These are phyloP conservation scores for Pichia exigua DNA, from an alignment of 805 yeast species.

Conservation along the genomic window DNA sequence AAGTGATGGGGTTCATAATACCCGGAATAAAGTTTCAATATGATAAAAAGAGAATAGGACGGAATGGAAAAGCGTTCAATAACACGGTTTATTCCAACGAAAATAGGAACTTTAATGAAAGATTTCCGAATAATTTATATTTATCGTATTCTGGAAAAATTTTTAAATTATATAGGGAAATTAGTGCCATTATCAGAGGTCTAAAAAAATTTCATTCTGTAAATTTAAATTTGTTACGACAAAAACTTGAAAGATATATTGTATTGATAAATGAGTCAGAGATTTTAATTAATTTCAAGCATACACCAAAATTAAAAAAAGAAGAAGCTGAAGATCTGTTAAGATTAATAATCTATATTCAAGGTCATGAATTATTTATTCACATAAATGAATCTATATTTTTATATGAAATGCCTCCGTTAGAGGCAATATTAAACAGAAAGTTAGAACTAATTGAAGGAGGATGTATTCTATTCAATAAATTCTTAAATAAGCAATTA, in stretches of 20 bases:
- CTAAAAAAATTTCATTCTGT: too few relatives aligned
- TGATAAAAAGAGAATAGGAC: constrained; percentile 2
- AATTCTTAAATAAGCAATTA: background rate
- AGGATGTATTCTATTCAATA: constrained; percentile 6
- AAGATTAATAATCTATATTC: background rate
- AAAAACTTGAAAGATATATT: constrained; percentile 7
- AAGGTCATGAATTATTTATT: background rate
- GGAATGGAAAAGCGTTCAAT: background rate
- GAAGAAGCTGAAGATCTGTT: constrained; percentile 2
- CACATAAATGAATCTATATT: background rate
- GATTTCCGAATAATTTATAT: constrained; percentile 4
- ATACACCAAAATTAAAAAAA: background rate
- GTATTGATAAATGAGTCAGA: constrained; percentile 5
- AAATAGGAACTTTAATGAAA: constrained; percentile 2
- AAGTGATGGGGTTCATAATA: constrained; percentile 7
- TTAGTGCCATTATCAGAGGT: background rate
- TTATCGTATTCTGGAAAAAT: background rate
- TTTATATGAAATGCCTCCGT: background rate
- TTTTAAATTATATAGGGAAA: background rate
- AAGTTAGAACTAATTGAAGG: constrained; percentile 5
- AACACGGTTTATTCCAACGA: constrained; percentile 2
- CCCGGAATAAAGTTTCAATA: constrained; percentile 6
- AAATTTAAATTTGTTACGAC: background rate
- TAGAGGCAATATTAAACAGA: background rate
- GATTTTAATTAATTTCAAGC: background rate